These are phyloP conservation scores for Bothriochloa decipiens DNA, from an alignment of 176 grass and related monocot genomes.

Conservation along the genomic window DNA sequence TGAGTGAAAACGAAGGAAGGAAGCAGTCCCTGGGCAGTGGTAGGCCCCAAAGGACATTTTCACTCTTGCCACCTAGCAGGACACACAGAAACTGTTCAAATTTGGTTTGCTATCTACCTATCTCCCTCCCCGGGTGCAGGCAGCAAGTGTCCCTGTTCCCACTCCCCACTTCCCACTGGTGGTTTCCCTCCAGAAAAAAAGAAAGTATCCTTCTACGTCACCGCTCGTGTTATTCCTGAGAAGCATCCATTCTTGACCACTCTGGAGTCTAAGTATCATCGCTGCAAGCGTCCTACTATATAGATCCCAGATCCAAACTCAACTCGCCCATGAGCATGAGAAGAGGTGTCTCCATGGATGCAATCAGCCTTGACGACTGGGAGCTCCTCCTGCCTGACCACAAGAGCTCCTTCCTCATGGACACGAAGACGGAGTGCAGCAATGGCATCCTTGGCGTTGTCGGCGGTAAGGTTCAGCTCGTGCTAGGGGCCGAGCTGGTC, in stretches of 20 bases:
- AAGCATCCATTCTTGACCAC: conserved; percentile 42
- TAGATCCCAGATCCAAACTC: conserved; percentile 3
- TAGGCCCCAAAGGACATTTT: conserved; percentile 52
- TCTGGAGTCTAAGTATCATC: conserved; percentile 29
- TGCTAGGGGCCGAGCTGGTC: conserved; percentile 38
- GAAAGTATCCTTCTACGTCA: conserved; percentile 46
- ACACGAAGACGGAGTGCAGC: conserved; percentile 30
- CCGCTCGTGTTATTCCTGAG: conserved; percentile 22
- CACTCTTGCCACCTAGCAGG: conserved; percentile 38
- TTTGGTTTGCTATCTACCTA: conserved; percentile 19
- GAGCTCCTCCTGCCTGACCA: conserved; percentile 77
- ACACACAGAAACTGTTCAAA: conserved; percentile 27
- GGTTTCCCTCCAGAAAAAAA: conserved; percentile 37
- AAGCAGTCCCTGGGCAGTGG: conserved; percentile 13
- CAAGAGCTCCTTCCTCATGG: conserved; percentile 45
- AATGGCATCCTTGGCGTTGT: conserved; percentile 26
- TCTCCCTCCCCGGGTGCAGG: not conserved
- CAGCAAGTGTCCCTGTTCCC: conserved; percentile 31
- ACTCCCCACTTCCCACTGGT: not conserved
- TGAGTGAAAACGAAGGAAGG: conserved; percentile 30
- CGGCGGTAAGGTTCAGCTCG: conserved; percentile 45
- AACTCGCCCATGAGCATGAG: not conserved
- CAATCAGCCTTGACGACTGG: conserved; percentile 80
- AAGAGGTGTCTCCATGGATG: conserved; percentile 44
- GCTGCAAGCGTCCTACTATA: conserved; percentile 33